A percentile compares a stretch with the other conserved stretches of the same genome.
Evolutionary conservation across 495 filamentous ascomycete genomes (phyloP).

Genomic region (Astrocystis sublimbata): DNA sequence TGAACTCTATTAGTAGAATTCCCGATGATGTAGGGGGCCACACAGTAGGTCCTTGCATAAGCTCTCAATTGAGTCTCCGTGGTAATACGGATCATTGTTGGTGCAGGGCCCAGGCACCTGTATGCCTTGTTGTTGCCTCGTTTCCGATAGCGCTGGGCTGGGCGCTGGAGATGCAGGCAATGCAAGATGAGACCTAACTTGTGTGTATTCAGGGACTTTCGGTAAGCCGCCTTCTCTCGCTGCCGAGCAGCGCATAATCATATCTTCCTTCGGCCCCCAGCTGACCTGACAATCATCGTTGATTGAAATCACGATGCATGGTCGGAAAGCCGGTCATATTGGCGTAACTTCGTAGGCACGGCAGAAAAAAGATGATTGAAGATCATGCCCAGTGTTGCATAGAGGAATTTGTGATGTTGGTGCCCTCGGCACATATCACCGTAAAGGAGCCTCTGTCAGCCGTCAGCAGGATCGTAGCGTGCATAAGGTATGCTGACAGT

Average conservation of each 20-base stretch:
- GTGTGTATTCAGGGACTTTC: not conserved
- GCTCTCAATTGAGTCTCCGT: no score
- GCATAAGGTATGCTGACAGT: not conserved
- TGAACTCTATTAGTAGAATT: no score
- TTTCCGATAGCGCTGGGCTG: no score
- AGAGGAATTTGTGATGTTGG: not conserved
- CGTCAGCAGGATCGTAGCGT: slow-evolving; percentile 8
- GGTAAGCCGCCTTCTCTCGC: slow-evolving; percentile 7
- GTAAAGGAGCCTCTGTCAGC: no score
- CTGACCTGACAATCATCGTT: not conserved
- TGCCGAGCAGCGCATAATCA: no score
- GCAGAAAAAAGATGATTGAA: not conserved
- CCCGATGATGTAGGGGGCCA: no score
- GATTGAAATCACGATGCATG: not conserved
- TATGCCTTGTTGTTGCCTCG: no score
- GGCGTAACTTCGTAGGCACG: not conserved
- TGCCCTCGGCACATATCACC: not conserved
- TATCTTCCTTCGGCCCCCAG: not conserved
- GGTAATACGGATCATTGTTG: no score
- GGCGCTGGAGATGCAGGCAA: no score
- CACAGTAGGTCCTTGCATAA: no score
- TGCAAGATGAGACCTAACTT: not conserved
- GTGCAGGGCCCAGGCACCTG: no score
- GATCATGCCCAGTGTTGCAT: no score
- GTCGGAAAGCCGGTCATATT: not conserved